Percentiles rank a stretch among this genome's conserved stretches.
Conservation (phyloP, 331 rosid genomes). For the Pyracantha coccinea region DNA sequence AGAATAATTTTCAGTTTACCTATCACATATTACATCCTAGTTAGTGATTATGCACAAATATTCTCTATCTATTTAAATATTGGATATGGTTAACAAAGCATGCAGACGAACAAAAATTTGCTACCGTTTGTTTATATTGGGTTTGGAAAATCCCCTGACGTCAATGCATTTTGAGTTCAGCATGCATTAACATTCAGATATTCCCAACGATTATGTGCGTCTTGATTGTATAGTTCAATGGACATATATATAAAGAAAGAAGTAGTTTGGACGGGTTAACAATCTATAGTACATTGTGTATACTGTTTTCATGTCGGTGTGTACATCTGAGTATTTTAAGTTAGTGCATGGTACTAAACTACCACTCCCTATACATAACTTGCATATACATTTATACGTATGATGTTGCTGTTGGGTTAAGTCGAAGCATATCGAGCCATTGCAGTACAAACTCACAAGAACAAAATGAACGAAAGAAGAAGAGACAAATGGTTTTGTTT, state of each 20-base stretch:
- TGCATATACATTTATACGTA: neutral
- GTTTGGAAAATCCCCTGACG: too few relatives aligned
- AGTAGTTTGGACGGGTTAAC: too few relatives aligned
- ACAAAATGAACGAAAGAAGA: neutral
- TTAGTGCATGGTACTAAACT: too few relatives aligned
- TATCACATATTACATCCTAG: neutral
- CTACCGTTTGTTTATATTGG: too few relatives aligned
- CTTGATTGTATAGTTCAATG: too few relatives aligned
- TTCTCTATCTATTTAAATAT: neutral
- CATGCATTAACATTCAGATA: too few relatives aligned
- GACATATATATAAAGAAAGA: too few relatives aligned
- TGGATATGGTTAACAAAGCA: neutral
- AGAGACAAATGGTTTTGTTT: slow-evolving; percentile 5
- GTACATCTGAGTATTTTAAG: too few relatives aligned
- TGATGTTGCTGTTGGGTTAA: neutral
- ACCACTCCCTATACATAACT: neutral
- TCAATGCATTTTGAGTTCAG: too few relatives aligned
- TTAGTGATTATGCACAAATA: neutral
- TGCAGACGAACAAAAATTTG: neutral
- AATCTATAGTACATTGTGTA: too few relatives aligned
- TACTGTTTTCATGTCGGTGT: too few relatives aligned
- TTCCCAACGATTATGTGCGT: too few relatives aligned
- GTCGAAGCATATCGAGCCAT: neutral
- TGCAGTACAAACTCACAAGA: neutral
- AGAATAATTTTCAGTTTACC: neutral